Conservation (phyloP, 768 basidiomycete genomes). For the Rhodosporidiobolus odoratus region DNA sequence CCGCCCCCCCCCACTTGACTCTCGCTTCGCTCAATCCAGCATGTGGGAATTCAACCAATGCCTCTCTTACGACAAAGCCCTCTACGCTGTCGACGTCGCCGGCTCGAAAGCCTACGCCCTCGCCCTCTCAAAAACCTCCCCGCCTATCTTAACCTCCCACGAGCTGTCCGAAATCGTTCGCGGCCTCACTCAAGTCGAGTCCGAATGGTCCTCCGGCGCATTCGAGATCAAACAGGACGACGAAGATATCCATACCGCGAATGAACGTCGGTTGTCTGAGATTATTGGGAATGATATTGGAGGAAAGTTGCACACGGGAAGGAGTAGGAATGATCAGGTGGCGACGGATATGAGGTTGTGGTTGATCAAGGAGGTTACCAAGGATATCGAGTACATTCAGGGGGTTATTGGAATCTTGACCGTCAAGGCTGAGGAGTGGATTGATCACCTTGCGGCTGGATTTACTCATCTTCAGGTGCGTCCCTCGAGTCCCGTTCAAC, state of each 20-base stretch:
- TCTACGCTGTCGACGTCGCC: constrained; percentile 83
- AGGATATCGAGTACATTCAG: constrained; percentile 64
- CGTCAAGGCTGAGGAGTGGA: constrained; percentile 87
- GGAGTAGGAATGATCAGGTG: constrained; percentile 96
- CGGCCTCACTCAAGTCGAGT: constrained; percentile 67
- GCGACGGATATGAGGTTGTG: constrained; percentile 97
- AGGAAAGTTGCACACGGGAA: constrained; percentile 94
- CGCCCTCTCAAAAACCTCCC: constrained; percentile 59
- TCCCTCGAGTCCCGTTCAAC: neutral
- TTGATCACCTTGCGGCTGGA: constrained; percentile 82
- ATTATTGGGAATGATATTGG: constrained; percentile 74
- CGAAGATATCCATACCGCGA: constrained; percentile 98
- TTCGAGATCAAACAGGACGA: constrained; percentile 78
- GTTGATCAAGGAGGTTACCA: constrained; percentile 72
- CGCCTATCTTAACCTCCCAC: constrained; percentile 70
- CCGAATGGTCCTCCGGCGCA: constrained; percentile 79
- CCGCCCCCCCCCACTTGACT: neutral
- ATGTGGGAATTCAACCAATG: constrained; percentile 99
- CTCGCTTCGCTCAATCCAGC: constrained; percentile 49
- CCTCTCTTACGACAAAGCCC: constrained; percentile 84
- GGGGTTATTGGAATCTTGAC: constrained; percentile 80
- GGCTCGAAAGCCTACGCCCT: constrained; percentile 97
- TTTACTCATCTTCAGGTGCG: constrained; percentile 94
- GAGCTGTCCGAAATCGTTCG: constrained; percentile 62
- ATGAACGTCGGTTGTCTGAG: constrained; percentile 88